Evolutionary conservation across 257 asterid genomes (phyloP), one percentile per base, ranked within the genome.

Genomic region (Petrea volubilis): DNA sequence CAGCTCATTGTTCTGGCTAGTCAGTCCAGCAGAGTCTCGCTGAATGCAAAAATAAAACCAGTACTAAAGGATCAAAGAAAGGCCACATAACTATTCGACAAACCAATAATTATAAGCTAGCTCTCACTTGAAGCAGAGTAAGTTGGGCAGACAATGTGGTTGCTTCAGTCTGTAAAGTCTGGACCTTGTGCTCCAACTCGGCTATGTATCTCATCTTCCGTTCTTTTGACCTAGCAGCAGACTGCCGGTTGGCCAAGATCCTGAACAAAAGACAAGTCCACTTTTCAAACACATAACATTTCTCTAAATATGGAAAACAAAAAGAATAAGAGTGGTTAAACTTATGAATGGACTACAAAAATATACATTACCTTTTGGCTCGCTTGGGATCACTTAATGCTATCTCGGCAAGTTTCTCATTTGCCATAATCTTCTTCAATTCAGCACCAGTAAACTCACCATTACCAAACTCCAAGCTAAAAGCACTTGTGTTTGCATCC

Each of bases 161-260:
- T 27, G 96, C 93, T 78, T 87, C 94, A 17, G 91, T 80, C 80
- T 89, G 94, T 49, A 89, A 77, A 20, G 96, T 87, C 79, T 89
- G 96, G 46, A 89, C 94, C 76, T 89, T 89, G 74, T 85, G 91
- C 72, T 89, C 94, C 84, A 87, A 73, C 61, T 89, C 96, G 2
- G 90, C 74, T 11, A 85, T 89, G 55, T 87, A 89, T 50, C 91
- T 77, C 88, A 79, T 78, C 78, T 87, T 89, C 17, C 96, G 75
- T 80, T 89, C 96, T 64, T 89, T 89, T 0, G 94, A 89, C 58
- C 91, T 89, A 59, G 96, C 90, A 70, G 96, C 94, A 67, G 91
- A 85, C 64, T 89, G 91, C 27, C 96, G 88, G 68, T 85, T 89
- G 24, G 94, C 91, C 74, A 89, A 79, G 59, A 89, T 89, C 83